phyloP scores from a whole-genome alignment of 805 yeast species.

The Kazachstania kunashirensis region DNA sequence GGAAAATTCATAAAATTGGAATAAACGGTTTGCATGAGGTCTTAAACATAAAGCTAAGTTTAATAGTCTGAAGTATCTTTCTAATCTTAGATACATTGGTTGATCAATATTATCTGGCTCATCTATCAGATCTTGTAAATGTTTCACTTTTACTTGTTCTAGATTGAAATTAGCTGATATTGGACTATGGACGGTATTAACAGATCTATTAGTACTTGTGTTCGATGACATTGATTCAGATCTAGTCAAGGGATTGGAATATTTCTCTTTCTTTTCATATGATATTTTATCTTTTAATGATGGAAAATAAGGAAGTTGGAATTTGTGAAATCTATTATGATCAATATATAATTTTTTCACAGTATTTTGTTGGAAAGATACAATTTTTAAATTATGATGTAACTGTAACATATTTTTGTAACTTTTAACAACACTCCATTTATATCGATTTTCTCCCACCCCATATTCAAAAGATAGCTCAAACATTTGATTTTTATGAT shows the following conservation, averaged over 20 bases:
- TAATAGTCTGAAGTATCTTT: slow-evolving; percentile 56
- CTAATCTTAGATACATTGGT: slow-evolving; percentile 36
- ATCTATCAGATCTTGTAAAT: slow-evolving; percentile 22
- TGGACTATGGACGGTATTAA: slow-evolving; percentile 1
- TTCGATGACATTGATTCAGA: background rate
- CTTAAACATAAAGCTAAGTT: slow-evolving; percentile 51
- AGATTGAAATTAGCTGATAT: slow-evolving; percentile 6
- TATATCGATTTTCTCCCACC: slow-evolving; percentile 63
- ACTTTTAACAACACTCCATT: slow-evolving; percentile 71
- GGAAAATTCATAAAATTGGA: slow-evolving; percentile 83
- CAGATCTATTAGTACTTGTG: slow-evolving; percentile 2
- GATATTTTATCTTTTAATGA: slow-evolving; percentile 4
- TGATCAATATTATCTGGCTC: slow-evolving; percentile 19
- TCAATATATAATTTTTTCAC: slow-evolving; percentile 23
- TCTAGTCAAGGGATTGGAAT: background rate
- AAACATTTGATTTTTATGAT: slow-evolving; percentile 25
- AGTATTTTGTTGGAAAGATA: slow-evolving; percentile 36
- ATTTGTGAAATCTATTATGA: slow-evolving; percentile 16
- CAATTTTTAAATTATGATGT: slow-evolving; percentile 57
- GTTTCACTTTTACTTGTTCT: slow-evolving; percentile 21
- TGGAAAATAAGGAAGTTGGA: slow-evolving; percentile 26
- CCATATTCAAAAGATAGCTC: slow-evolving; percentile 84
- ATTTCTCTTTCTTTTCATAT: background rate
- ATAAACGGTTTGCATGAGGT: slow-evolving; percentile 73
- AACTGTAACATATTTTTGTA: slow-evolving; percentile 62